Evolutionary conservation across 2,329 filamentous ascomycete genomes (phyloP), one percentile per base, ranked within the genome.

Genomic region (Falciphora oryzae): DNA sequence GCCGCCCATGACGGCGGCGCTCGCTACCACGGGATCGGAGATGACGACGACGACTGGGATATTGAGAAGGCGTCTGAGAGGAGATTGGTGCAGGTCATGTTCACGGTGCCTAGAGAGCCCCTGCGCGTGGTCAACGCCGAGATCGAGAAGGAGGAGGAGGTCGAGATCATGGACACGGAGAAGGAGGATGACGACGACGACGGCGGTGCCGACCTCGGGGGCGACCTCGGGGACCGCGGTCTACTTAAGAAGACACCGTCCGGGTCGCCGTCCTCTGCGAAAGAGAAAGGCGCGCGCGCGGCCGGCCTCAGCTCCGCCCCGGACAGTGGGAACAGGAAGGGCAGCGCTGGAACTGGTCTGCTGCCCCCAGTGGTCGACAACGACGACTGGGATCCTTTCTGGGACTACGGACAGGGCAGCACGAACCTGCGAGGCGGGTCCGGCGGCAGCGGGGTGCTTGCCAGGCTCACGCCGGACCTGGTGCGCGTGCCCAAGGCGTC

Each of bases 91-190:
- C 90, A 93, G 75, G 85, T 92, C 72, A 95, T 96, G 85, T 98
- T 97, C 75, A 97, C 94, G 0, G 92, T 97, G 66, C 94, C 95
- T 2, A 92, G 89, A 74, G 90, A 94, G 75, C 86, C 87, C 70
- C 77, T 98, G 67, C 81, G 94, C 31, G 93, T 98, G n/a, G 94
- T 97, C 27, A 98, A 98, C 74, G 89, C 85, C 62, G 89, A 89
- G 67, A 73, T 81, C 44, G 79, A 80, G 67, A 74, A 61, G 25
- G 69, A 69, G 22, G 67, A 68, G 31, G 69, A 70, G 28, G 63
- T 50, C 10, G 66, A 70, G 56, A 65, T 65, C 22, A 58, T 65
- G n/a, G 35, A 66, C 16, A 63, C 63, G 22, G 63, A 59, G 58
- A 61, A 58, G 57, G 57, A 67, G 22, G 38, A 50, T 2, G 56